Conservation (phyloP, 225 moss, liverwort and hornwort genomes). For the Bryum argenteum region DNA sequence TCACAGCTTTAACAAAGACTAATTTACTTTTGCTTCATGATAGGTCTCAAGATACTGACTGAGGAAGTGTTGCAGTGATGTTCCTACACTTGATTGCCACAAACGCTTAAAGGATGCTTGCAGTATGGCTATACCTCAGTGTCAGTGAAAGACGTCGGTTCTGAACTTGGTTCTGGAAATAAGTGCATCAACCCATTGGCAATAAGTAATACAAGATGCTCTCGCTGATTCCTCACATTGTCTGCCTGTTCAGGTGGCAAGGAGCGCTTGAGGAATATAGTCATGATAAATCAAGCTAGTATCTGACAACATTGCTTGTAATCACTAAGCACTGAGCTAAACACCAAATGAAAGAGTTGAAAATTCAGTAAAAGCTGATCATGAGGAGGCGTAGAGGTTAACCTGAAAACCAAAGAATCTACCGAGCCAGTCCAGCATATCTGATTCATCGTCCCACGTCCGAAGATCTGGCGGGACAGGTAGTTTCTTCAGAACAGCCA, state of each 20-base stretch:
- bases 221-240: slow-evolving; percentile 91
- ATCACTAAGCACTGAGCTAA: background rate
- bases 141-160: slow-evolving; percentile 27
- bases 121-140: slow-evolving; percentile 35
- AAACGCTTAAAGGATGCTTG: slow-evolving; percentile 11
- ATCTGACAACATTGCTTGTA: background rate
- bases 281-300: slow-evolving; percentile 7
- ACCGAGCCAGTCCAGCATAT: slow-evolving; percentile 94
- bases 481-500: slow-evolving; percentile 59
- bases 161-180: slow-evolving; percentile 57
- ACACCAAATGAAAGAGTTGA: background rate
- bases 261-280: slow-evolving; percentile 20
- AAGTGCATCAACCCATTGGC: slow-evolving; percentile 92
- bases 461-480: slow-evolving; percentile 39
- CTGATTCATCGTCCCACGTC: slow-evolving; percentile 40
- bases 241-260: slow-evolving; percentile 56
- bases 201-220: slow-evolving; percentile 92
- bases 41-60: background rate
- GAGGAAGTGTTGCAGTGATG: slow-evolving; percentile 10
- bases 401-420: slow-evolving; percentile 81
- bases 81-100: slow-evolving; percentile 16
- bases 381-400: slow-evolving; percentile 12
- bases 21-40: slow-evolving; percentile 16
- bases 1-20: background rate
- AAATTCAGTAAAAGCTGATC: background rate